Percentiles rank a stretch among this genome's conserved stretches.
These are phyloP conservation scores for Yarrowia keelungensis DNA, from an alignment of 805 yeast genomes.

Conservation along the genomic window DNA sequence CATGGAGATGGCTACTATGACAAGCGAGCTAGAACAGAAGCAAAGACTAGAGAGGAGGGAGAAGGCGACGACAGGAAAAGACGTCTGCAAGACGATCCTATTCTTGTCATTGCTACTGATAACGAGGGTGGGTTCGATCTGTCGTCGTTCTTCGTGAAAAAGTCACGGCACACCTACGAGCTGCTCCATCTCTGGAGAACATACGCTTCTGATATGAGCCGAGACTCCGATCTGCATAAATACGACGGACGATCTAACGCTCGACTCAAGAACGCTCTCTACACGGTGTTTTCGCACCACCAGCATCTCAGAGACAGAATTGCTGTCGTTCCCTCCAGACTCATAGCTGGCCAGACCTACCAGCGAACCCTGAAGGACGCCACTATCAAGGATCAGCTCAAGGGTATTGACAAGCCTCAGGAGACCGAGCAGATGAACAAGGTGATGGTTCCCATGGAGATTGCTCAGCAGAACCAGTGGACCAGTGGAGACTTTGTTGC, in stretches of 20 bases:
- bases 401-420: slow-evolving; percentile 18
- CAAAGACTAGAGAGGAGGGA: slow-evolving; percentile 12
- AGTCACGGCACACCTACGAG: slow-evolving; percentile 8
- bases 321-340: slow-evolving; percentile 19
- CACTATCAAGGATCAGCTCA: not conserved
- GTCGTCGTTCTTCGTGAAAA: slow-evolving; percentile 5
- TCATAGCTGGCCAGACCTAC: slow-evolving; percentile 14
- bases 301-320: slow-evolving; percentile 22
- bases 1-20: slow-evolving; percentile 34
- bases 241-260: slow-evolving; percentile 27
- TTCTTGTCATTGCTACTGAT: slow-evolving; percentile 11
- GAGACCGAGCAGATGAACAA: slow-evolving; percentile 23
- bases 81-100: not conserved
- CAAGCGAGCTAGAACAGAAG: slow-evolving; percentile 6
- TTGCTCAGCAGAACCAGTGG: slow-evolving; percentile 16
- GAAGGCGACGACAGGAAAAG: slow-evolving; percentile 20
- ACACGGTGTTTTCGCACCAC: slow-evolving; percentile 22
- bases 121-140: slow-evolving; percentile 30
- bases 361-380: not conserved
- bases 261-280: slow-evolving; percentile 28
- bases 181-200: slow-evolving; percentile 31
- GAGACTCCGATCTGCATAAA: slow-evolving; percentile 16
- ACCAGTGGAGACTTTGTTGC: slow-evolving; percentile 17
- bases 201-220: slow-evolving; percentile 23
- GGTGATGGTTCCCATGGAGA: slow-evolving; percentile 19